Evolutionary conservation across 2,329 filamentous ascomycete species (phyloP).

Genomic region (Pseudocercospora cruenta): DNA sequence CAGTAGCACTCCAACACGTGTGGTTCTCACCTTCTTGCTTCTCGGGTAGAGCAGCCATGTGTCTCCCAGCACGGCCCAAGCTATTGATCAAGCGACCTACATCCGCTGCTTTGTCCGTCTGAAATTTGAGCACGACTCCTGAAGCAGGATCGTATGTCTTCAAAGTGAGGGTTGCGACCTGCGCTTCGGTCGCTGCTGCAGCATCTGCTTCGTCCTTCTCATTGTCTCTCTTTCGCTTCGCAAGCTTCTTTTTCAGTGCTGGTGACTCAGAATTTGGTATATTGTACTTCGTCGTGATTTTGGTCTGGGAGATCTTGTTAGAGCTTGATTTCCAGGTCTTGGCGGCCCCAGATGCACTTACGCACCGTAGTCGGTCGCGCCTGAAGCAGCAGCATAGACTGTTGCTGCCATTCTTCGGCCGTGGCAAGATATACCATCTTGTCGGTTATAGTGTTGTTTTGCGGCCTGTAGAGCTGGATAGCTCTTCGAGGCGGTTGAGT

Average conservation of each 20-base stretch:
- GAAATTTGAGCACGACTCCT: slow-evolving; percentile 86
- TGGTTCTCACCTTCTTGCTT: slow-evolving; percentile 42
- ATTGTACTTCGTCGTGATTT: slow-evolving; percentile 90
- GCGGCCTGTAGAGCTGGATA: neutral
- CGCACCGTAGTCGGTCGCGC: slow-evolving; percentile 82
- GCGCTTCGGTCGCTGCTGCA: slow-evolving; percentile 48
- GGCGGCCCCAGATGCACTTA: slow-evolving; percentile 29
- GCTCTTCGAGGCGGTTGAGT: slow-evolving; percentile 3
- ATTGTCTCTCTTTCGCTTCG: slow-evolving; percentile 32
- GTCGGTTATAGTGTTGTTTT: neutral
- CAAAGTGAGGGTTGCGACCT: slow-evolving; percentile 73
- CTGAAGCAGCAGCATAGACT: slow-evolving; percentile 82
- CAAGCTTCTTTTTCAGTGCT: slow-evolving; percentile 37
- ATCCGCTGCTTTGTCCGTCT: slow-evolving; percentile 87
- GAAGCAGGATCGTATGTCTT: slow-evolving; percentile 87
- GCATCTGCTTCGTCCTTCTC: slow-evolving; percentile 28
- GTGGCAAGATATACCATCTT: slow-evolving; percentile 79
- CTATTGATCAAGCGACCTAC: slow-evolving; percentile 79
- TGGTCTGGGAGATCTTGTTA: slow-evolving; percentile 61
- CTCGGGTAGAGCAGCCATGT: slow-evolving; percentile 57
- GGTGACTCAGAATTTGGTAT: slow-evolving; percentile 50
- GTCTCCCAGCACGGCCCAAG: slow-evolving; percentile 73
- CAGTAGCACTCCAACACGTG: neutral
- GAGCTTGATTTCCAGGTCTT: slow-evolving; percentile 9
- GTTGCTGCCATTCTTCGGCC: slow-evolving; percentile 87